Base-by-base conservation (phyloP, 768 basidiomycete species). In the Leucosporidium yakuticum region DNA sequence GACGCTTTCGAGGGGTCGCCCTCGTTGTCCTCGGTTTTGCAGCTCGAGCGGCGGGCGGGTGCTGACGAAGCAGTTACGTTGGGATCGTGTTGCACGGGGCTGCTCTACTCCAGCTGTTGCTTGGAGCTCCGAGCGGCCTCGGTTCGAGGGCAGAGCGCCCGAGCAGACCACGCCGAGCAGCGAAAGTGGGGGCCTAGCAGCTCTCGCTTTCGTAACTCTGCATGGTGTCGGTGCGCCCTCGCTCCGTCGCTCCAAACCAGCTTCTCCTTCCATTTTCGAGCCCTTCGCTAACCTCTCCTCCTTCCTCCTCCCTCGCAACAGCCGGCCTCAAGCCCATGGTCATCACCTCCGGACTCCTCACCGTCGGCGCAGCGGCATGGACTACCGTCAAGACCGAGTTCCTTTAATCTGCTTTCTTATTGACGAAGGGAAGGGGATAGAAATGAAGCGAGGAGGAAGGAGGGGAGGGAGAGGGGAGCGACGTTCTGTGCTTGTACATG, bases 261-360 rank as follows among this genome's bases (percentile, higher is more conserved):
- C 53, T 58, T 76, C 75, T 73, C 79, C 79, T 76, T 73, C 70
- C 57, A 32, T 71, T 60, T 49, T 73, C 77, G 69, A 69, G n/a
- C 53, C 64, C 73, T 75, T 79, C 76, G 80, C 79, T 77, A 31
- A 55, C 61, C 29, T 60, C 56, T 25, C 49, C 27, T 79, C 64
- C 78, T 36, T 12, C 34, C 12, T 36, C 12, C 34, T 12, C 34
- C 14, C 39, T 44, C 39, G 39, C 39, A 44, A 77, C 80, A 98
- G 95, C 95, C 81, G 95, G 95, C 70, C 84, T 97, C 67, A 87
- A 83, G 79, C 91, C 94, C 74, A 91, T 91, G 70, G 80, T 94
- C 64, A 89, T 89, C 67, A 89, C 93, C 73, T 92, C 91, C 65
- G 88, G 88, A 60, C 80, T 96, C 74, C 88, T 93, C 80, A 92